Percentiles rank a stretch among this genome's conserved stretches.
These are phyloP conservation scores for Cladosporium colombiae DNA, from an alignment of 2,329 filamentous ascomycete species.

Conservation along the genomic window DNA sequence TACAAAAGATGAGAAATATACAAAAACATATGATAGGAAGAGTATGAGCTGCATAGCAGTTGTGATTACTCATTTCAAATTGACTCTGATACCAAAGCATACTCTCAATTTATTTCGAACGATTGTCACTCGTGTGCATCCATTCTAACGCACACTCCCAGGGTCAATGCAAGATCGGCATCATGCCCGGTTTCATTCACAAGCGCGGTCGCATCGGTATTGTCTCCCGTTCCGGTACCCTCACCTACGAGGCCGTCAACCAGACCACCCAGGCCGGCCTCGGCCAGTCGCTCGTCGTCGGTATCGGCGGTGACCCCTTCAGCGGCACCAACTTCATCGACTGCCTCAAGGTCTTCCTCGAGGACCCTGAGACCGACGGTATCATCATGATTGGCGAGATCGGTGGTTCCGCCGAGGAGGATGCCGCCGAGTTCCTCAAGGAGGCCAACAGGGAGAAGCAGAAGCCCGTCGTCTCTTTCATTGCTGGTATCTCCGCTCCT, in stretches of 20 bases:
- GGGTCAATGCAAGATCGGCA: constrained; percentile 99
- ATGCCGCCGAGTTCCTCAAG: constrained; percentile 94
- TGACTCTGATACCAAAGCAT: constrained; percentile 8
- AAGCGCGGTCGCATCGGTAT: constrained; percentile 98
- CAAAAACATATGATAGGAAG: constrained; percentile 41
- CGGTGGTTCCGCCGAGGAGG: constrained; percentile 94
- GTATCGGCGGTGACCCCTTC: constrained; percentile 98
- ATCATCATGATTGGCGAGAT: constrained; percentile 99
- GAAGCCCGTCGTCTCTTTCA: constrained; percentile 97
- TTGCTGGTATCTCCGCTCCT: constrained; percentile 95
- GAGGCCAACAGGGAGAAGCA: constrained; percentile 80
- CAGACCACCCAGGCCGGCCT: constrained; percentile 97
- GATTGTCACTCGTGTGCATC: background rate
- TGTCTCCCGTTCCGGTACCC: constrained; percentile 94
- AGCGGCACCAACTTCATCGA: constrained; percentile 99
- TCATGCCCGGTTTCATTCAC: constrained; percentile 99
- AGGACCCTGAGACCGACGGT: constrained; percentile 94
- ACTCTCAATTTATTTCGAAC: background rate
- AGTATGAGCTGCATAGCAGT: constrained; percentile 37
- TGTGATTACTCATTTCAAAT: constrained; percentile 32
- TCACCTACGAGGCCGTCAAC: constrained; percentile 99
- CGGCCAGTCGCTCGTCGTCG: constrained; percentile 95
- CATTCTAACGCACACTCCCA: constrained; percentile 33
- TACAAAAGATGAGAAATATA: constrained; percentile 31
- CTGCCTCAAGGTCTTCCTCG: constrained; percentile 94